Conservation (phyloP, 2,329 filamentous ascomycete genomes). For the Fusarium concolor region DNA sequence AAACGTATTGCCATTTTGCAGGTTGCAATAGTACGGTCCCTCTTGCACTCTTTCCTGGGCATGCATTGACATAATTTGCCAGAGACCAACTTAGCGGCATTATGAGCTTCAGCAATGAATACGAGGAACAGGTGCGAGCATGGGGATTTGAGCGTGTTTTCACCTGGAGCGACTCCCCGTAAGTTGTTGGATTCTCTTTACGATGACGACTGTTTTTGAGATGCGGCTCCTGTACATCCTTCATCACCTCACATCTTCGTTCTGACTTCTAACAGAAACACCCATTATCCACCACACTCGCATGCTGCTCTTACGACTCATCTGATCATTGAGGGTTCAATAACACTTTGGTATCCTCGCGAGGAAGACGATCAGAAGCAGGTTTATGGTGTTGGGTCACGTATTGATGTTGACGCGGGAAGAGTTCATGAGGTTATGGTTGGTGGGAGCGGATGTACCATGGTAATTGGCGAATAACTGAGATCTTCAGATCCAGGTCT, state of each 20-base stretch:
- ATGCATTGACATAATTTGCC: not conserved
- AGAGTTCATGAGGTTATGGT: conserved; percentile 77
- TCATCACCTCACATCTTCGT: conserved; percentile 4
- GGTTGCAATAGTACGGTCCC: not conserved
- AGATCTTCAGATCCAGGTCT: not conserved
- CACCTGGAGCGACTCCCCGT: conserved; percentile 79
- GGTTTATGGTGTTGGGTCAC: conserved; percentile 69
- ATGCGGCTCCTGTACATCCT: conserved; percentile 10
- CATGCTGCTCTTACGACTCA: conserved; percentile 76
- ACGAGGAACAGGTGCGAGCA: conserved; percentile 70
- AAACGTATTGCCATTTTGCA: not conserved
- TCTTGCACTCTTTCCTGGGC: not conserved
- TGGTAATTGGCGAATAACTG: conserved; percentile 69
- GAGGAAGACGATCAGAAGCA: conserved; percentile 66
- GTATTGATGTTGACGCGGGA: conserved; percentile 74
- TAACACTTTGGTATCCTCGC: conserved; percentile 75
- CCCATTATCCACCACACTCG: conserved; percentile 75
- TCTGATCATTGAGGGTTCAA: conserved; percentile 71
- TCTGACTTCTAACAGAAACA: conserved; percentile 61
- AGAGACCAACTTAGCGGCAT: conserved; percentile 1
- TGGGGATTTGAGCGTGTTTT: conserved; percentile 79
- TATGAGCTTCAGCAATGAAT: conserved; percentile 46
- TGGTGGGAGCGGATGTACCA: conserved; percentile 73
- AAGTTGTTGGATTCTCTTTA: conserved; percentile 50
- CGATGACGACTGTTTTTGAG: not conserved